Evolutionary conservation across 306 rosid genomes (phyloP).

Genomic region (Trifolium subterraneum): DNA sequence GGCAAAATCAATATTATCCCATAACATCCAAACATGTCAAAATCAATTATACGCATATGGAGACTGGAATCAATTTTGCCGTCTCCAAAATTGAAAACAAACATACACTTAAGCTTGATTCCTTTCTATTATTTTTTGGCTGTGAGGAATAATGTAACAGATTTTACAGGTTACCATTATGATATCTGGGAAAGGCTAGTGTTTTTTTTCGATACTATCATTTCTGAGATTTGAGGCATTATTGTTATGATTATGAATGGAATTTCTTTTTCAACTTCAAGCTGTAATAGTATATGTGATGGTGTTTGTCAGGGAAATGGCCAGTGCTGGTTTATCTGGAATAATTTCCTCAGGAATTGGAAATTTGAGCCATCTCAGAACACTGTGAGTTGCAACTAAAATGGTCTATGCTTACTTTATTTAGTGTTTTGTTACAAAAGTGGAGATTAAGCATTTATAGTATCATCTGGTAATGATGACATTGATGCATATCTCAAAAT

Average conservation of each 20-base stretch:
- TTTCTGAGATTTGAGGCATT: slow-evolving; percentile 23
- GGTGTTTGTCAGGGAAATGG: slow-evolving; percentile 72
- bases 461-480: no score
- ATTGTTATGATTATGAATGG: slow-evolving; percentile 2
- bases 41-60: no score
- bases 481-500: no score
- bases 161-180: background rate
- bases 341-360: slow-evolving; percentile 79
- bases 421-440: no score
- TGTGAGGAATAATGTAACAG: background rate
- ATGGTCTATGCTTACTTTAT: slow-evolving; percentile 19
- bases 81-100: background rate
- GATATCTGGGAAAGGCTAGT: background rate
- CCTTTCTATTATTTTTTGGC: background rate
- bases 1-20: no score
- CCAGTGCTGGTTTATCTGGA: slow-evolving; percentile 76
- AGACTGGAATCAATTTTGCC: background rate
- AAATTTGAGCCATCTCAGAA: slow-evolving; percentile 76
- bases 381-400: slow-evolving; percentile 66
- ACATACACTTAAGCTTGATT: background rate
- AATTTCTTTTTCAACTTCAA: slow-evolving; percentile 17
- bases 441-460: no score
- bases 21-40: background rate
- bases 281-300: slow-evolving; percentile 7
- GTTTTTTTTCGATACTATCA: background rate